A percentile compares a stretch with the other conserved stretches of the same genome.
phyloP scores from a whole-genome alignment of 192 early-diverging fungal species.

The Backusella macrospora region DNA sequence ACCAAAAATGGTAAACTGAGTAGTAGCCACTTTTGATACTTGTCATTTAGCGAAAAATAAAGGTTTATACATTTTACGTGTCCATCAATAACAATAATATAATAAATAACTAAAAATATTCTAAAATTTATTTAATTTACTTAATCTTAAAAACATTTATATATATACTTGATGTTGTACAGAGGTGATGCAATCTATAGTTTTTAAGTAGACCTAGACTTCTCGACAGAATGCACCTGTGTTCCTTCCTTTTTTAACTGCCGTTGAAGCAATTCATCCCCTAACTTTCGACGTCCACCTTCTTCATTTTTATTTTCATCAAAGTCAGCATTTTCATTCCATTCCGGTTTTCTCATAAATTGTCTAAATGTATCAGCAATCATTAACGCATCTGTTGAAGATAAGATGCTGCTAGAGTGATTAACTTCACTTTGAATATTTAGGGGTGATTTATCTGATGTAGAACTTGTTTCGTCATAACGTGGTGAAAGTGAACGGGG shows the following conservation, averaged over 20 bases:
- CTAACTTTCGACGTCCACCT: background rate
- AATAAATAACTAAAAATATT: background rate
- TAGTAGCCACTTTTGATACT: background rate
- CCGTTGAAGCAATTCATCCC: constrained; percentile 6
- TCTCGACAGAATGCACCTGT: constrained; percentile 16
- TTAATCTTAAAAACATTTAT: background rate
- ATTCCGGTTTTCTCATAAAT: constrained; percentile 46
- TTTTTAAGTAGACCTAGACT: constrained; percentile 4
- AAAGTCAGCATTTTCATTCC: constrained; percentile 28
- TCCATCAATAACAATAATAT: background rate
- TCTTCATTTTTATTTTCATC: background rate
- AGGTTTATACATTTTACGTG: background rate
- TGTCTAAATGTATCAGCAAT: constrained; percentile 45
- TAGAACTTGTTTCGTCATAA: constrained; percentile 11
- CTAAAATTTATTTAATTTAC: background rate
- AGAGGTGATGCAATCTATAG: constrained; percentile 2
- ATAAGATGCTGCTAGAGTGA: constrained; percentile 33
- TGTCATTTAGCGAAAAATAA: background rate
- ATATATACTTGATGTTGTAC: background rate
- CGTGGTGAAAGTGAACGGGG: background rate
- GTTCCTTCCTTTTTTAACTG: constrained; percentile 20
- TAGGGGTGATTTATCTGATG: background rate
- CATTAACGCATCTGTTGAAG: constrained; percentile 42
- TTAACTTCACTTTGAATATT: constrained; percentile 5
- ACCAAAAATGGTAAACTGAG: constrained; percentile 6